Evolutionary conservation across 2,329 filamentous ascomycete genomes (phyloP), one percentile per base, ranked within the genome.

Genomic region (Microcyclospora tardicrescens): DNA sequence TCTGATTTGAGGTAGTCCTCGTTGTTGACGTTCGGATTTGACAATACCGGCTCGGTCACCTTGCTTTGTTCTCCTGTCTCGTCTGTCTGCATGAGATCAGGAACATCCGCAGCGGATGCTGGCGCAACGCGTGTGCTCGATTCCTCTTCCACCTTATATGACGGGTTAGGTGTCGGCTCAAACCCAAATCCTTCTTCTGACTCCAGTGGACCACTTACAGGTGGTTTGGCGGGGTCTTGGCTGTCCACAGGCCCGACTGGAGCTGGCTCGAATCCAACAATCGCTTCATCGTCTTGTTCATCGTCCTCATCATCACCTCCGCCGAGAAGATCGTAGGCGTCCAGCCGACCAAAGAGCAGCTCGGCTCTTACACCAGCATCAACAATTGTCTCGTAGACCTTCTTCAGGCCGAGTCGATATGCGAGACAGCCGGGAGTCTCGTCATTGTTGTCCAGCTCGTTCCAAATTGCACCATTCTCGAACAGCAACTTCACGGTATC

Each of bases 341-440:
- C 85, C 56, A 96, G 66, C 34, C 91, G 64, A 44, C 78, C 81
- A 53, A 96, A 75, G 13, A 98, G 64, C 58, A 96, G 66, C 68
- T 96, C 91, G 0, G 89, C 89, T 37, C 89, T 72, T 39, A 94
- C 84, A 12, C 91, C 91, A 2, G 89, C 89, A 56, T 89, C 83
- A 6, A 96, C 82, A 57, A 89, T 84, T 41, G 86, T 61, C 31
- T 81, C 74, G 57, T 98, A 96, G 28, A 95, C 63, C 36, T 75
- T 71, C 38, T 62, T 69, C 51, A 83, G 66, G 0, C 81, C 80
- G 16, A 95, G 48, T 34, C 75, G 58, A 19, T 71, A 68, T 8
- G 91, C 91, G 33, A 95, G 66, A 58, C 89, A 96, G 6, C 86
- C 91, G 0, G 91, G 86, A 2, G 91, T 96, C 68, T 96, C 89